Conservation (phyloP, 441 rosid species). For the Brassica balearica region DNA sequence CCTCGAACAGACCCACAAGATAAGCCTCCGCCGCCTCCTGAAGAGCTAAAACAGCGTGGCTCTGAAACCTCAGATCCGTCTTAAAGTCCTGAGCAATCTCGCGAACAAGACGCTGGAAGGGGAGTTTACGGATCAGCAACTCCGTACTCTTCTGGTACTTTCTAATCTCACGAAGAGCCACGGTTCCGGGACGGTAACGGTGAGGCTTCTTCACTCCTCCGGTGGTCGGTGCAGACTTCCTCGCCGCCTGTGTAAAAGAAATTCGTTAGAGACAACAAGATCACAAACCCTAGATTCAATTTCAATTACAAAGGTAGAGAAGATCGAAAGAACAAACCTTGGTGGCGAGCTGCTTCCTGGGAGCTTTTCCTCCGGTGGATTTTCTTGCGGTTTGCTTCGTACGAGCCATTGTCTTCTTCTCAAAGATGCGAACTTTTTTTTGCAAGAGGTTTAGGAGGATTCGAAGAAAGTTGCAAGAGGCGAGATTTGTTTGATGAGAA, state of each 20-base stretch:
- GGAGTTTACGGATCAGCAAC: constrained; percentile 54
- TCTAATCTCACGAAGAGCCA: constrained; percentile 68
- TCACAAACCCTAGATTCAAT: background rate
- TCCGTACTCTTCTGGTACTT: constrained; percentile 60
- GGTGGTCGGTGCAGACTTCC: constrained; percentile 63
- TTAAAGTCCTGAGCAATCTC: constrained; percentile 63
- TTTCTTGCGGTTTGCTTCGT: constrained; percentile 70
- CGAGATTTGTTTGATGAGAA: background rate
- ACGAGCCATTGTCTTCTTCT: constrained; percentile 56
- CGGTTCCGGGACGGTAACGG: constrained; percentile 68
- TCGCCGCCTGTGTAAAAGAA: constrained; percentile 51
- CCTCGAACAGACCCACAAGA: constrained; percentile 48
- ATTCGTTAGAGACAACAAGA: background rate
- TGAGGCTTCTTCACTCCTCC: constrained; percentile 74
- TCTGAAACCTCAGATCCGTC: constrained; percentile 51
- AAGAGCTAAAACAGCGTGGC: constrained; percentile 47
- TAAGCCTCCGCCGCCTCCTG: constrained; percentile 53
- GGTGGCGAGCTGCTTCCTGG: constrained; percentile 68
- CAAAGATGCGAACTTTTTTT: background rate
- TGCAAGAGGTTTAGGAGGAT: background rate
- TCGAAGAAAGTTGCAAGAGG: background rate
- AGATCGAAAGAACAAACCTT: constrained; percentile 43
- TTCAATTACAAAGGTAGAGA: too few relatives aligned
- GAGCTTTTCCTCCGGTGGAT: constrained; percentile 74
- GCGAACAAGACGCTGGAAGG: constrained; percentile 58